Evolutionary conservation across 768 basidiomycete genomes (phyloP), one percentile per base, ranked within the genome.

Genomic region (Boletus rubropictus): DNA sequence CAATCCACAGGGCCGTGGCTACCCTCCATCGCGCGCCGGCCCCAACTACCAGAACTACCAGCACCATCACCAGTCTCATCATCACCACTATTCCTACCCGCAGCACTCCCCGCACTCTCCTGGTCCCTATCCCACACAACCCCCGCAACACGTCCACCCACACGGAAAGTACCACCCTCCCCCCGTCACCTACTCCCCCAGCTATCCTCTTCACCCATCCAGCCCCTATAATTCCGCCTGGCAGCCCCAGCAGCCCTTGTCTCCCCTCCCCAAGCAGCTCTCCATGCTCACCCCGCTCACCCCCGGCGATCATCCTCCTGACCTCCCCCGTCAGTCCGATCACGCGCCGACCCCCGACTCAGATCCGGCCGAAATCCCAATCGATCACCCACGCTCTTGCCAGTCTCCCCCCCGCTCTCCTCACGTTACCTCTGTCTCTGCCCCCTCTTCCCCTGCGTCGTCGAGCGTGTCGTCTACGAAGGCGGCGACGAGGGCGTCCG

Each of bases 211-310:
- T 0, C 56, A 55, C 25, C 54, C 59, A 8, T 51, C 60, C 49
- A 56, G 59, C 34, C 60, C 66, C 27, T 73, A 69, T 50, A 57
- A 59, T n/a, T 61, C 75, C 20, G 63, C 72, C 21, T 80, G 77
- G 77, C 69, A 72, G 33, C 41, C 66, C 38, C 72, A 73, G 46
- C 71, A 74, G 24, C 72, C 69, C 25, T 61, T 79, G 21, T 83
- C 82, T 0, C 80, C 81, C 2, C 56, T 82, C 21, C 82, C 82
- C 48, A 83, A 82, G 67, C 82, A 83, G 49, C 69, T 81, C 2
- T 75, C 78, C 8, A 78, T 78, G 70, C 72, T 74, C 14, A 63
- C 64, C 20, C 63, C 58, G 22, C 38, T 58, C 53, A 33, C 52
- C 24, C 42, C 39, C 25, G 11, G 34, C 33, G 39, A 41, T 42